A percentile compares a stretch with the other conserved stretches of the same genome.
Evolutionary conservation across 2,329 filamentous ascomycete genomes (phyloP).

Genomic region (Magnaporthiopsis incrustans): DNA sequence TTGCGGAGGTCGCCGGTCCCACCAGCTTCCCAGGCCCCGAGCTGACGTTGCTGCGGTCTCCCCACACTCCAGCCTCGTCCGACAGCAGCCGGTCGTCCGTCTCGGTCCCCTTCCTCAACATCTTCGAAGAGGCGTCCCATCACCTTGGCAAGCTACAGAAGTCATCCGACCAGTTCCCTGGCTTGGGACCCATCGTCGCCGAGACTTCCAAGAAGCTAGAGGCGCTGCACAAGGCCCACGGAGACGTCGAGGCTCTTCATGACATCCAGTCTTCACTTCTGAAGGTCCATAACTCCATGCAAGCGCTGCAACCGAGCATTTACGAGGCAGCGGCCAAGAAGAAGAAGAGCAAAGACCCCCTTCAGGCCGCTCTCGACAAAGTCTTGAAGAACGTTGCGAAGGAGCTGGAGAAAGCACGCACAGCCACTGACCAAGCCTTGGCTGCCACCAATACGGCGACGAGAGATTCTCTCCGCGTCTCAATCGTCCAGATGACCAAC

Average conservation of each 20-base stretch:
- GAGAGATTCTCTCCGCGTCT: neutral
- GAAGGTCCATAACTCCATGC: neutral
- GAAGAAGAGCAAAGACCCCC: neutral
- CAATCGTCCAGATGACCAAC: neutral
- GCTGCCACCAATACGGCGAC: neutral
- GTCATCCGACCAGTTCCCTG: neutral
- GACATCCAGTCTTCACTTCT: neutral
- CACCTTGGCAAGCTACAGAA: neutral
- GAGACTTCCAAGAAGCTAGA: neutral
- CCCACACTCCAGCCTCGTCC: neutral
- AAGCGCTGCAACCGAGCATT: neutral
- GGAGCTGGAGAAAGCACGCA: neutral
- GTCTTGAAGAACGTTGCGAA: neutral
- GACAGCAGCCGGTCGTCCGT: neutral
- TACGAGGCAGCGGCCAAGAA: neutral
- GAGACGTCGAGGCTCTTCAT: neutral
- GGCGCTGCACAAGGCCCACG: neutral
- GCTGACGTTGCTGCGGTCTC: neutral
- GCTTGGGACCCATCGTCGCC: neutral
- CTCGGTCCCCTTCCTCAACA: neutral
- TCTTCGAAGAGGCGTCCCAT: neutral
- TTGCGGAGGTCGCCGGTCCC: too few relatives aligned
- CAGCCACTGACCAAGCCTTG: neutral
- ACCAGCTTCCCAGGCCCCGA: neutral
- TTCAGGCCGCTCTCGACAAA: neutral